These are phyloP conservation scores for Tricholoma flavovirens DNA, from an alignment of 768 basidiomycete genomes.

Conservation along the genomic window DNA sequence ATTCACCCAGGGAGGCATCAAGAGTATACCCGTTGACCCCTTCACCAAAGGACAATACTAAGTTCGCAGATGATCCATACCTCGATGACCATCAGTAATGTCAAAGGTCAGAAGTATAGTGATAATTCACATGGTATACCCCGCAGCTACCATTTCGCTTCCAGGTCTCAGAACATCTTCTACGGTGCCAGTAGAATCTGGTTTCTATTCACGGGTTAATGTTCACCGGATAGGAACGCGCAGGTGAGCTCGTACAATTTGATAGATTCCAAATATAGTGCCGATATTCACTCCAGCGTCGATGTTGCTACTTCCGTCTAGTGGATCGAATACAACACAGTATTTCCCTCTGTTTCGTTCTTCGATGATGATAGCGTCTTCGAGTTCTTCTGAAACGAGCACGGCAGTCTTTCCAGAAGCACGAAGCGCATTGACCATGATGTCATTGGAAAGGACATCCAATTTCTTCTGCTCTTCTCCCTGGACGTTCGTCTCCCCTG, in stretches of 20 bases:
- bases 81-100: slow-evolving; percentile 20
- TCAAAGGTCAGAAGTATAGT: slow-evolving; percentile 1
- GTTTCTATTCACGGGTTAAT: slow-evolving; percentile 38
- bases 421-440: slow-evolving; percentile 96
- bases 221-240: background rate
- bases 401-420: slow-evolving; percentile 97
- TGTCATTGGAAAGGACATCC: slow-evolving; percentile 96
- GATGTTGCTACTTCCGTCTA: slow-evolving; percentile 95
- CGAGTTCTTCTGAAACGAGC: slow-evolving; percentile 93
- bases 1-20: slow-evolving; percentile 92
- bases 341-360: slow-evolving; percentile 78
- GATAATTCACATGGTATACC: slow-evolving; percentile 85
- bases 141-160: slow-evolving; percentile 94
- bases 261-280: slow-evolving; percentile 96
- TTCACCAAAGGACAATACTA: slow-evolving; percentile 90
- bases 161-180: slow-evolving; percentile 91
- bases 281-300: slow-evolving; percentile 98
- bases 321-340: slow-evolving; percentile 97
- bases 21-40: slow-evolving; percentile 99
- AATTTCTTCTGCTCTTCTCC: slow-evolving; percentile 99
- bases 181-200: slow-evolving; percentile 73
- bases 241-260: slow-evolving; percentile 53
- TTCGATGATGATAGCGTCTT: slow-evolving; percentile 88
- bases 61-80: slow-evolving; percentile 91
- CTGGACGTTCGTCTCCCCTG: slow-evolving; percentile 94